Evolutionary conservation across 306 rosid genomes (phyloP).

Genomic region (Lotus japonicus): DNA sequence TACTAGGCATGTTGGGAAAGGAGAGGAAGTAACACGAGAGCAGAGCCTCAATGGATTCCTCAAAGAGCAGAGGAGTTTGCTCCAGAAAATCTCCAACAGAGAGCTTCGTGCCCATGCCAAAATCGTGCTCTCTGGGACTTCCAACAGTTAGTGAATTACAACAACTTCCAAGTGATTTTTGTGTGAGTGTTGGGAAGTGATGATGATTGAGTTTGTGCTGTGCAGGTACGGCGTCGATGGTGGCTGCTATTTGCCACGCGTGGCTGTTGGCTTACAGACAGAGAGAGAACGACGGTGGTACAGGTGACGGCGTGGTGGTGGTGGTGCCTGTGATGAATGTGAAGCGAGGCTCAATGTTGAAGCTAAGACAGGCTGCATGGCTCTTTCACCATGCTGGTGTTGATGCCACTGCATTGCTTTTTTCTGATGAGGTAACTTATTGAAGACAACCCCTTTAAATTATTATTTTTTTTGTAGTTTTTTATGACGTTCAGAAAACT

Average conservation of each 20-base stretch:
- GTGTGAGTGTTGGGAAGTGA: not conserved
- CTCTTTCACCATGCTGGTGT: constrained; percentile 71
- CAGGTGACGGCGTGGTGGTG: too few relatives aligned
- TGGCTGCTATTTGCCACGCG: constrained; percentile 69
- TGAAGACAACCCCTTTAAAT: too few relatives aligned
- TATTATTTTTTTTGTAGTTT: too few relatives aligned
- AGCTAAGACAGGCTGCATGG: constrained; percentile 76
- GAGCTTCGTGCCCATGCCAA: constrained; percentile 35
- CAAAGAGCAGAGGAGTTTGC: constrained; percentile 39
- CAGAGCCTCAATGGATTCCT: constrained; percentile 54
- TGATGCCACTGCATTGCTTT: constrained; percentile 58
- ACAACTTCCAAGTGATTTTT: not conserved
- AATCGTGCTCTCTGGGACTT: constrained; percentile 56
- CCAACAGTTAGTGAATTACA: constrained; percentile 53
- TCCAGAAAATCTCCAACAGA: constrained; percentile 29
- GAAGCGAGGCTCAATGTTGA: constrained; percentile 64
- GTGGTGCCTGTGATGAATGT: constrained; percentile 76
- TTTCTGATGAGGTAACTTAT: constrained; percentile 65
- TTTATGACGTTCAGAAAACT: too few relatives aligned
- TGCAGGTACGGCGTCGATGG: constrained; percentile 82
- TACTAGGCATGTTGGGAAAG: constrained; percentile 11
- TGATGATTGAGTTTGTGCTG: not conserved
- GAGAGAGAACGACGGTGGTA: constrained; percentile 29
- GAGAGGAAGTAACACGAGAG: constrained; percentile 1
- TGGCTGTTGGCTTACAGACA: constrained; percentile 59